phyloP scores from a whole-genome alignment of 306 rosid genomes.

The Trichosanthes cucumerina region DNA sequence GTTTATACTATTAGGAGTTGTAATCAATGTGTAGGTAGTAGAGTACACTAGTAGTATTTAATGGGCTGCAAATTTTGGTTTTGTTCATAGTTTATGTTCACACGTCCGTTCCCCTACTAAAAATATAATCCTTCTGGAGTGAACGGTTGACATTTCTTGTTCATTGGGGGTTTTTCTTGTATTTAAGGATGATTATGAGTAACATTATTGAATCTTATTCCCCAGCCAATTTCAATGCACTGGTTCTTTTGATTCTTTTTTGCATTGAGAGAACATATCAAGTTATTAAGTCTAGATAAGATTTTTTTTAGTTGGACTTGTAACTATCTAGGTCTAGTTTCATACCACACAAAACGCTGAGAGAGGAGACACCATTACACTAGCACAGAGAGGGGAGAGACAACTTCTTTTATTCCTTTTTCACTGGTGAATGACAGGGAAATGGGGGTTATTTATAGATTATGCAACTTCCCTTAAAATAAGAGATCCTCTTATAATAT shows the following conservation, averaged over 20 bases:
- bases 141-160: not conserved
- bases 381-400: not conserved
- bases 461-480: not conserved
- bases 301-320: too few relatives aligned
- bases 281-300: too few relatives aligned
- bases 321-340: too few relatives aligned
- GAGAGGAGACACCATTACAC: not conserved
- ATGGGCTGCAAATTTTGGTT: conserved; percentile 3
- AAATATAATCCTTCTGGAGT: not conserved
- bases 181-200: not conserved
- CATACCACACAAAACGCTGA: not conserved
- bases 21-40: not conserved
- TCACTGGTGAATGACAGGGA: too few relatives aligned
- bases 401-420: too few relatives aligned
- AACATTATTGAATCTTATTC: not conserved
- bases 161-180: not conserved
- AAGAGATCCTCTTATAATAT: not conserved
- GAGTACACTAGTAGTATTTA: not conserved
- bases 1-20: conserved; percentile 3
- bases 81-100: not conserved
- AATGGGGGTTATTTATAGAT: not conserved
- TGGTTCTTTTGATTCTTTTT: not conserved
- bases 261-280: too few relatives aligned
- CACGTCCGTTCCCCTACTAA: not conserved
- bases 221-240: not conserved